Base-by-base conservation (phyloP, 768 basidiomycete species). In the Imleria badia region DNA sequence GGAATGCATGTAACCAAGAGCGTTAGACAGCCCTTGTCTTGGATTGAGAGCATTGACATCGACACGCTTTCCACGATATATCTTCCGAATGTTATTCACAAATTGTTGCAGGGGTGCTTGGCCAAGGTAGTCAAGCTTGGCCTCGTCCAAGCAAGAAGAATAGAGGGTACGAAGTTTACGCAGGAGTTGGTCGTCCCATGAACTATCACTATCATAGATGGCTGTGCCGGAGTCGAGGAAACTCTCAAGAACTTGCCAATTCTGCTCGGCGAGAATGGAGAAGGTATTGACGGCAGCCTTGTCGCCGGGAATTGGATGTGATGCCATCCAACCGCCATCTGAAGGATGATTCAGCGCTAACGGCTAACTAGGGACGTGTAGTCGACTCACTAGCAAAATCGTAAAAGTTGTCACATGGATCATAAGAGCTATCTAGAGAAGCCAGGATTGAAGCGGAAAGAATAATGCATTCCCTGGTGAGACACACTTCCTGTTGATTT, bases 401-500 rank as follows among this genome's bases (percentile, higher is more conserved):
- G 66, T 94, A 98, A 70, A 98, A 97, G 72, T 94, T 88, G 61
- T 98, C 91, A 71, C 97, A 99, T 0, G 97, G 97, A 66, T 98
- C 94, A 60, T 88, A 80, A 10, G 84, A 76, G 11, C 80, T 80
- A 66, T 99, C 95, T 20, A 98, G 72, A 1, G 84, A 84, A 19
- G 86, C 82, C 14, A 98, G 73, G 54, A 99, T 89, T 0, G 85
- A 80, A 1, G 92, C 89, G 11, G 96, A 86, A 13, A 96, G 78
- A 33, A 84, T 73, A 46, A 98, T 86, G 67, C 97, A 99, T 58
- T 86, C 81, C 5, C 86, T 67, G 13, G 87, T 85, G 26, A 90
- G 69, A 74, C 97, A 99, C 5, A 79, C 66, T 56, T 82, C 77
- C 85, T 90, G 58, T 36, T 39, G 58, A 54, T 17, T 46, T 36